phyloP scores from a whole-genome alignment of 2,329 filamentous ascomycete species.

The Verticillium klebahnii region DNA sequence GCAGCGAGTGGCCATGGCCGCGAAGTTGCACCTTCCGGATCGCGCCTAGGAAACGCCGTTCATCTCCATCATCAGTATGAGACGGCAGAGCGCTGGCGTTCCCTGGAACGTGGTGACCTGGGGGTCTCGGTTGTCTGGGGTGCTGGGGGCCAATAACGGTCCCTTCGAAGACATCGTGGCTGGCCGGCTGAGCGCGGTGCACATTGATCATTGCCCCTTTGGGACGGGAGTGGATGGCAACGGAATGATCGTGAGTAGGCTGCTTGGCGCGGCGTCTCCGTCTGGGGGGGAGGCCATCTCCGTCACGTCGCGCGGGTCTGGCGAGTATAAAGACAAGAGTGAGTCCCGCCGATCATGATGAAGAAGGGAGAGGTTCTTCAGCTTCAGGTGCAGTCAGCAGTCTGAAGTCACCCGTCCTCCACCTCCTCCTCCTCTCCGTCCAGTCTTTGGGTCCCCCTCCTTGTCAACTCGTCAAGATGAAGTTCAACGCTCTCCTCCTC shows the following conservation, averaged over 20 bases:
- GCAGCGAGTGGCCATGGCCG: neutral
- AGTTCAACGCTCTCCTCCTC: slow-evolving; percentile 17
- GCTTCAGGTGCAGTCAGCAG: neutral
- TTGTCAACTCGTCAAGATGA: slow-evolving; percentile 20
- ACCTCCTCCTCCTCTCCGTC: neutral
- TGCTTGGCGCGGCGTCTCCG: neutral
- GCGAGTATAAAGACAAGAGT: neutral
- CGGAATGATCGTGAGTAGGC: neutral
- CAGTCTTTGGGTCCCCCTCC: neutral
- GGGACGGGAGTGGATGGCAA: neutral
- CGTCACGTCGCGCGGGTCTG: neutral
- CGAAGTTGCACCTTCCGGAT: neutral
- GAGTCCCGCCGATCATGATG: neutral
- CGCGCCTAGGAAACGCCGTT: neutral
- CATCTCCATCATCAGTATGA: neutral
- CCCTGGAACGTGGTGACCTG: neutral
- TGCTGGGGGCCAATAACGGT: neutral
- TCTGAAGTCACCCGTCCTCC: neutral
- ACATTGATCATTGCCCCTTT: neutral
- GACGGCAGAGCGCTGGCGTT: neutral
- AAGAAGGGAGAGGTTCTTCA: neutral
- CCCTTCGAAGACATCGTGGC: neutral
- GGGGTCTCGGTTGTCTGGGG: neutral
- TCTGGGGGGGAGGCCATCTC: neutral
- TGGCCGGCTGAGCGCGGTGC: neutral